Base-by-base conservation (phyloP, 2,329 filamentous ascomycete genomes). In the Anthostomella pinea region DNA sequence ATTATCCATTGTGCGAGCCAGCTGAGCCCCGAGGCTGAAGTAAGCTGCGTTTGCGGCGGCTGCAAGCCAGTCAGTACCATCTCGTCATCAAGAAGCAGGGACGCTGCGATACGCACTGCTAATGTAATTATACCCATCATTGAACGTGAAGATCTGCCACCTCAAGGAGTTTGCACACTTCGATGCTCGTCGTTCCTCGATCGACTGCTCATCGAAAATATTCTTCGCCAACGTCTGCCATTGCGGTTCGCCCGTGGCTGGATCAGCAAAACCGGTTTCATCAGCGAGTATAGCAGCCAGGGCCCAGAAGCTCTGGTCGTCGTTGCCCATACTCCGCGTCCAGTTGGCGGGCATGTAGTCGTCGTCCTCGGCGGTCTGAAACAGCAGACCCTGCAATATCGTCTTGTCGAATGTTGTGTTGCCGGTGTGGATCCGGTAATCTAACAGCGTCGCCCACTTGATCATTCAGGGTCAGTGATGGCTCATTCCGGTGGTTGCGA, bases 121-220 rank as follows among this genome's bases (percentile, higher is more conserved):
- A 43, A 71, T 57, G 49, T 67, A 69, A 31, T 65, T 51, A 31
- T 64, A 66, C n/a, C 79, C 79, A 10, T 58, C 65, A 51, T 79
- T 79, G 49, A 66, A 69, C 2, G 69, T 58, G 58, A 69, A 81
- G 26, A 84, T 74, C 60, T 84, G 79, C 81, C 81, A 85, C 44
- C 74, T 72, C 45, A 85, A 54, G 6, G 79, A 81, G 33, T 79
- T 80, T 24, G 63, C 65, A 53, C 81, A 85, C 0, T 57, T 44
- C 0, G 56, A 63, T 44, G 82, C 72, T 67, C 77, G 81, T 16
- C 52, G 46, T 7, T 5, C 21, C 7, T 33, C 30, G n/a, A 50
- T 48, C 3, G 68, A 68, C 52, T 83, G 77, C 2, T 71, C 72
- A 49, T 82, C 76, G 52, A 81, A 84, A 0, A 82, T 77, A 2